Base-by-base conservation (phyloP, 2,329 filamentous ascomycete genomes). In the Cladosporium sphaerospermum region DNA sequence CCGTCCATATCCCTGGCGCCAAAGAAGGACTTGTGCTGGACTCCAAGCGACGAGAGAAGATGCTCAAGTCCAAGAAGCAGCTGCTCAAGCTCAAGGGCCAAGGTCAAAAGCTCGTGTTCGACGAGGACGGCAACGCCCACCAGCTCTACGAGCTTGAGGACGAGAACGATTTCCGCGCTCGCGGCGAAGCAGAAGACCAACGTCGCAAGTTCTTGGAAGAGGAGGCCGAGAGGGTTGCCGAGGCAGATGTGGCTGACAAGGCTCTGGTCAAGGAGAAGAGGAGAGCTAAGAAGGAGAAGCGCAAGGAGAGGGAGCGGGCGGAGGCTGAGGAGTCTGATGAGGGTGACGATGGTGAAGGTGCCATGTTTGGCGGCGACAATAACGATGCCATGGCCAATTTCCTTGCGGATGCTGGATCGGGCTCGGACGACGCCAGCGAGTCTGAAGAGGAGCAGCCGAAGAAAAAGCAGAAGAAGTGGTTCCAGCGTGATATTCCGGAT, bases 61-160 rank as follows among this genome's bases (percentile, higher is more conserved):
- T 96, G n/a, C 81, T 97, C 59, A 86, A 86, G 65, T 95, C 88
- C 16, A 97, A 96, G 78, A 89, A 95, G 73, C 89, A 95, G 73
- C 88, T 95, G 71, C 80, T 89, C 66, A 93, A 95, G 68, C 88
- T 89, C 76, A 95, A 90, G 76, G 88, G 89, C 65, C 87, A 86
- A 66, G 87, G 89, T 10, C 85, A 82, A 39, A 95, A 93, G 68
- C 75, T 96, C 7, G 79, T 96, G 4, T 99, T 92, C 68, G 92
- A 97, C 71, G 91, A 96, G 45, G 89, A 96, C 32, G 92, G 91
- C 61, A 84, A 87, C 57, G 78, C 90, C 3, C 90, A 93, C 69
- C 82, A 88, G 57, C 70, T 95, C 11, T 96, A 97, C 73, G 88
- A 95, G 68, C 83, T 99, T 60, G 86, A 92, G 66, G 82, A 88